A percentile compares a stretch with the other conserved stretches of the same genome.
Conservation (phyloP, 768 basidiomycete species). For the Psilocybe azurescens region DNA sequence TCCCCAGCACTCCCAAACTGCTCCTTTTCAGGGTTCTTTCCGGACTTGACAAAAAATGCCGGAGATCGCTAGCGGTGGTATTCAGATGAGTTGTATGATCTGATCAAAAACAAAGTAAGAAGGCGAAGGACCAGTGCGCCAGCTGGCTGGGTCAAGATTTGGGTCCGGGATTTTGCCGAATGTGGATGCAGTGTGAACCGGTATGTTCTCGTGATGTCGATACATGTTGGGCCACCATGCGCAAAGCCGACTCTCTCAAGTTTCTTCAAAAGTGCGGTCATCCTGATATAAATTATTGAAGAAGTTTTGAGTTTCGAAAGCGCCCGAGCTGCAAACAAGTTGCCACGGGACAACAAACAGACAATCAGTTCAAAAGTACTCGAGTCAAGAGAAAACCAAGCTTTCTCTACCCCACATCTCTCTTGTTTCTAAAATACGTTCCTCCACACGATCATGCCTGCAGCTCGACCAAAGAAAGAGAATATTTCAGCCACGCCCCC, state of each 20-base stretch:
- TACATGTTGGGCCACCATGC: conserved; percentile 27
- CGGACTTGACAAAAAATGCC: conserved; percentile 39
- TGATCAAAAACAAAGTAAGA: conserved; percentile 38
- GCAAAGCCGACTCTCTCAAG: conserved; percentile 25
- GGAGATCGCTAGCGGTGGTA: conserved; percentile 30
- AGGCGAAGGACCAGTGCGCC: conserved; percentile 32
- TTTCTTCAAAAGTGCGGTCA: conserved; percentile 27
- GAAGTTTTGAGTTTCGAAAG: conserved; percentile 39
- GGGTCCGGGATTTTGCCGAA: conserved; percentile 51
- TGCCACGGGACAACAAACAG: conserved; percentile 50
- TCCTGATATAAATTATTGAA: conserved; percentile 47
- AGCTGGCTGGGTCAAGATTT: conserved; percentile 28
- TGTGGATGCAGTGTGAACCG: conserved; percentile 34
- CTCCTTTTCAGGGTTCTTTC: conserved; percentile 25
- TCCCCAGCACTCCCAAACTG: conserved; percentile 2
- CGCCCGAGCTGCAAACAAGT: conserved; percentile 44
- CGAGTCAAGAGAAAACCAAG: conserved; percentile 27
- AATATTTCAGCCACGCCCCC: conserved; percentile 62
- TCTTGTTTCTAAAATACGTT: conserved; percentile 34
- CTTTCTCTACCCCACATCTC: conserved; percentile 33
- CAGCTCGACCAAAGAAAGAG: conserved; percentile 71
- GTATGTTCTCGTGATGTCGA: conserved; percentile 45
- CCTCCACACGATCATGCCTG: conserved; percentile 59
- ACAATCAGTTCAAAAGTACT: conserved; percentile 40
- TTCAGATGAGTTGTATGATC: conserved; percentile 35